Percentiles rank a stretch among this genome's conserved stretches.
Conservation (phyloP, 2,329 filamentous ascomycete genomes). For the Blastomyces gilchristii region DNA sequence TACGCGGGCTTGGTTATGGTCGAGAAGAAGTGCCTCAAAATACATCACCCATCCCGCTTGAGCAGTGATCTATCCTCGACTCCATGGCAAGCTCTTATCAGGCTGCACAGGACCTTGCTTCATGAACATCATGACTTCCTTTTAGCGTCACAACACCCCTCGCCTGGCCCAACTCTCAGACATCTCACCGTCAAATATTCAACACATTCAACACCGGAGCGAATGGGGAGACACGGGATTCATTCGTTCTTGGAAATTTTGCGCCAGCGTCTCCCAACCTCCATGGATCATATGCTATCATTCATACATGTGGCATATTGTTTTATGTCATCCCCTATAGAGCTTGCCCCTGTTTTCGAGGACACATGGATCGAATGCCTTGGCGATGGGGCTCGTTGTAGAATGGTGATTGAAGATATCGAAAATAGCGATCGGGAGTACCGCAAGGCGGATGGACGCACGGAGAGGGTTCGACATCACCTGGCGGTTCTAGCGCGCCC, state of each 20-base stretch:
- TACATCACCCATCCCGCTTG: slow-evolving; percentile 53
- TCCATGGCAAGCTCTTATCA: slow-evolving; percentile 77
- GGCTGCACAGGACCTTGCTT: slow-evolving; percentile 66
- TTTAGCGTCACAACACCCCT: slow-evolving; percentile 75
- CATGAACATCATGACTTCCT: slow-evolving; percentile 84
- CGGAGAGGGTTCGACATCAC: slow-evolving; percentile 76
- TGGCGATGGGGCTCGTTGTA: slow-evolving; percentile 72
- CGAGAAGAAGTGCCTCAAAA: slow-evolving; percentile 76
- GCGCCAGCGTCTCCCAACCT: slow-evolving; percentile 61
- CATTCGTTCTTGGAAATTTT: slow-evolving; percentile 73
- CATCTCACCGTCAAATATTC: slow-evolving; percentile 68
- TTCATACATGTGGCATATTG: slow-evolving; percentile 86
- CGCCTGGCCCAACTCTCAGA: slow-evolving; percentile 54
- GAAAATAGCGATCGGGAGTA: slow-evolving; percentile 75
- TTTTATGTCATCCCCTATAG: slow-evolving; percentile 78
- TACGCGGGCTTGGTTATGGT: slow-evolving; percentile 79
- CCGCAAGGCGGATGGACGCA: slow-evolving; percentile 64
- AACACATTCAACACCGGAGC: slow-evolving; percentile 87
- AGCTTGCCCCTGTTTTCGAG: slow-evolving; percentile 71
- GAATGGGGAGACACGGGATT: slow-evolving; percentile 92
- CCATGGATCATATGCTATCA: slow-evolving; percentile 77
- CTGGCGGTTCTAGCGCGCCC: slow-evolving; percentile 58
- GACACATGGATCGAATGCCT: slow-evolving; percentile 93
- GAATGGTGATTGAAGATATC: slow-evolving; percentile 85
- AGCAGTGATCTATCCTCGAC: slow-evolving; percentile 49